phyloP scores from a whole-genome alignment of 192 early-diverging fungal species.

The Diversispora eburnea region DNA sequence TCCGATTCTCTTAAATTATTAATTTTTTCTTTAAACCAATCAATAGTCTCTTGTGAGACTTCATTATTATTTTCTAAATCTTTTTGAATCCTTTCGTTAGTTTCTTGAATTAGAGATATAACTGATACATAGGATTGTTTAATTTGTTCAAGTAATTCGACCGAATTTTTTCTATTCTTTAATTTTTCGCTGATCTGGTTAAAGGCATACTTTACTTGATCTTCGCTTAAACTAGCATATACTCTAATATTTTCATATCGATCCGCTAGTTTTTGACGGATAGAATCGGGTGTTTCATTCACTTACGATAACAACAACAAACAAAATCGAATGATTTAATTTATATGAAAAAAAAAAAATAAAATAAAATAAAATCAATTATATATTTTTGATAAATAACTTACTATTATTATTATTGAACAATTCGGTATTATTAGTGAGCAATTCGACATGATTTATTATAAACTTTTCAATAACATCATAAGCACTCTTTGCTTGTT shows the following conservation, averaged over 20 bases:
- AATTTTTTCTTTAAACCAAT: slow-evolving; percentile 25
- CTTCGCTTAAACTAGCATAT: slow-evolving; percentile 1
- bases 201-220: slow-evolving; percentile 4
- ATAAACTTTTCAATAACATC: slow-evolving; percentile 7
- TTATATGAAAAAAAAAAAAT: not conserved
- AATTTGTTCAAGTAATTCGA: not conserved
- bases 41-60: slow-evolving; percentile 10
- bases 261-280: not conserved
- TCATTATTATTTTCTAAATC: not conserved
- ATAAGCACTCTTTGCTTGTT: not conserved
- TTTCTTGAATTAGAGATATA: slow-evolving; percentile 8
- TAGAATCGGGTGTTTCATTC: not conserved
- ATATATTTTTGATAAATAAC: no score
- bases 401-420: not conserved
- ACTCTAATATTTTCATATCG: slow-evolving; percentile 1
- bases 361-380: not conserved
- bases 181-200: not conserved
- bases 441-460: not conserved
- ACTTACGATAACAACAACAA: not conserved
- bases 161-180: not conserved
- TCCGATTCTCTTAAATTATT: not conserved
- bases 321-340: no score
- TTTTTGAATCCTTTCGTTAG: not conserved
- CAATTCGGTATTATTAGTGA: not conserved
- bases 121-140: not conserved